Base-by-base conservation (phyloP, 2,329 filamentous ascomycete genomes). In the Pezicula radicicola region DNA sequence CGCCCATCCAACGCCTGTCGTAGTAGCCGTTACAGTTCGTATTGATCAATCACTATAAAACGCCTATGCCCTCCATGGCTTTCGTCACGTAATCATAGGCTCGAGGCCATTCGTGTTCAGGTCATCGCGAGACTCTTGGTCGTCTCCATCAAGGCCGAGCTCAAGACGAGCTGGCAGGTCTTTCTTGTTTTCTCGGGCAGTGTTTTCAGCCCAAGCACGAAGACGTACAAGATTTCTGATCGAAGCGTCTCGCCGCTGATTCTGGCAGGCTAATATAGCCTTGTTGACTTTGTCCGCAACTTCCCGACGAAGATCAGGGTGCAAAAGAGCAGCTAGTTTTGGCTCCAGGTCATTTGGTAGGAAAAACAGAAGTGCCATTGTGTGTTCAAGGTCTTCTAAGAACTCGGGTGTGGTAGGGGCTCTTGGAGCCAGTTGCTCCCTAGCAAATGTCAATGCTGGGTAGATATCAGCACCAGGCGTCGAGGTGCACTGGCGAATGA, bases 261-360 rank as follows among this genome's bases (percentile, higher is more conserved):
- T 86, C 66, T 92, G 87, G 47, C 80, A 84, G 51, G 81, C 77
- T 25, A 97, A 74, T 49, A 99, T 91, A 10, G 91, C 90, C 69
- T 91, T 86, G 66, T 99, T 99, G 49, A 99, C 94, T 60, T 81
- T 81, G 55, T 86, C 85, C 4, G 94, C 94, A n/a, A 97, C 91
- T 41, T 87, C 83, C 60, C 86, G 84, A 55, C 94, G 85, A 42
- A 97, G 78, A 45, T 84, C 80, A 2, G 92, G 89, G 59, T 96
- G 81, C 16, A 99, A 75, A 27, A 99, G 76, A 44, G 83, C 83
- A 36, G 87, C 84, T 30, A 97, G 76, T 46, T 89, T 84, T 2
- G 89, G 85, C 42, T 89, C 83, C 36, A 97, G 79, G 48, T 83
- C 87, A 49, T 94, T 88, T n/a, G 83, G 80, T 1, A 90, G 85